Evolutionary conservation across 2,329 filamentous ascomycete genomes (phyloP).

Genomic region (Onygenales sp.): DNA sequence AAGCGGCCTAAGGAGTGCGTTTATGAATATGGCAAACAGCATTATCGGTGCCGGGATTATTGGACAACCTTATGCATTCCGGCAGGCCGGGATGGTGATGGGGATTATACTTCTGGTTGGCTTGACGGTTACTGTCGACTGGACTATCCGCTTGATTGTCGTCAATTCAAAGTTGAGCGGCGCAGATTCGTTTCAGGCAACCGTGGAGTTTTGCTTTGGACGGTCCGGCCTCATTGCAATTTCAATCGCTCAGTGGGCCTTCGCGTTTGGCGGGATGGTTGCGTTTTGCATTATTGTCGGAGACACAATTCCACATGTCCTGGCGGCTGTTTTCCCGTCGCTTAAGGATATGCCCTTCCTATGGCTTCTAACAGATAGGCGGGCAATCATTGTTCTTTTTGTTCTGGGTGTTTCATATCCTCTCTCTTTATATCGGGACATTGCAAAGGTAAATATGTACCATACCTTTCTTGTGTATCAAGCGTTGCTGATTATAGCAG

Average conservation of each 20-base stretch:
- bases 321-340: slow-evolving; percentile 71
- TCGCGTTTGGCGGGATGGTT: slow-evolving; percentile 98
- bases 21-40: slow-evolving; percentile 99
- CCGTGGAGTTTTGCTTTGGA: slow-evolving; percentile 92
- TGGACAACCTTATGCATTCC: slow-evolving; percentile 90
- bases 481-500: slow-evolving; percentile 40
- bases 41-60: slow-evolving; percentile 75
- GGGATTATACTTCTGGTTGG: slow-evolving; percentile 68
- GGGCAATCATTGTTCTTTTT: slow-evolving; percentile 80
- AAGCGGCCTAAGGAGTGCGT: slow-evolving; percentile 75
- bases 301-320: slow-evolving; percentile 87
- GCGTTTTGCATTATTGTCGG: slow-evolving; percentile 97
- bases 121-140: slow-evolving; percentile 81
- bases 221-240: slow-evolving; percentile 81
- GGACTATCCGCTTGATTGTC: slow-evolving; percentile 95
- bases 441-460: slow-evolving; percentile 71
- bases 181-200: slow-evolving; percentile 87
- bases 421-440: slow-evolving; percentile 87
- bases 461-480: neutral
- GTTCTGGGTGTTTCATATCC: slow-evolving; percentile 81
- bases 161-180: slow-evolving; percentile 96
- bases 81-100: slow-evolving; percentile 75
- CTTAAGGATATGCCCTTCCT: slow-evolving; percentile 64
- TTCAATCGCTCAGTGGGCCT: slow-evolving; percentile 87
- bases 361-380: slow-evolving; percentile 70